Evolutionary conservation across 306 rosid genomes (phyloP).

Genomic region (Boehmeria nivea): DNA sequence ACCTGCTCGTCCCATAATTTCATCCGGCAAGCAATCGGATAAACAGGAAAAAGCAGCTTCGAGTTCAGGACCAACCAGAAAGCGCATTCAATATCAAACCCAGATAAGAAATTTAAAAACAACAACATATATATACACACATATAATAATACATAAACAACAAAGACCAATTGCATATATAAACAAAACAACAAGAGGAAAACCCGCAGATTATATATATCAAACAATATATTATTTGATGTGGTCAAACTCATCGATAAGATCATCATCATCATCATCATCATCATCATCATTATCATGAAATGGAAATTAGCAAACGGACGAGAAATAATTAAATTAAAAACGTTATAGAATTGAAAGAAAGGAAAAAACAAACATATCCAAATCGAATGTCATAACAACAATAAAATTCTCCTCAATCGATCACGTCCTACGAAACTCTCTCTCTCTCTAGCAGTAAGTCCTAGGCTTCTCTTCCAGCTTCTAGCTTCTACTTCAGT

Average conservation of each 20-base stretch:
- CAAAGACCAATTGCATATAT: neutral
- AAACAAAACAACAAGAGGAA: conserved; percentile 12
- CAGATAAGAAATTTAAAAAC: conserved; percentile 40
- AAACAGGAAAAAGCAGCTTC: conserved; percentile 67
- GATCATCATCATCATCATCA: neutral
- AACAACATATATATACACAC: conserved; percentile 14
- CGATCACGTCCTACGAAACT: conserved; percentile 13
- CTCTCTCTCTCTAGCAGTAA: neutral
- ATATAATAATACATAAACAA: conserved; percentile 12
- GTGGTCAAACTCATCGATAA: neutral
- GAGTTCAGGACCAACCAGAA: conserved; percentile 69
- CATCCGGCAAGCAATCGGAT: conserved; percentile 72
- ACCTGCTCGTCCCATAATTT: conserved; percentile 39
- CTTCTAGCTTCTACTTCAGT: conserved; percentile 21
- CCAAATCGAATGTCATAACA: neutral
- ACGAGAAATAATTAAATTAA: neutral
- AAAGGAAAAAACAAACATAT: neutral
- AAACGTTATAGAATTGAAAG: conserved; percentile 29
- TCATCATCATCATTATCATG: neutral
- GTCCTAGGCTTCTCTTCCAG: conserved; percentile 20
- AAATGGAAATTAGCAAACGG: conserved; percentile 17
- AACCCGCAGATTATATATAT: neutral
- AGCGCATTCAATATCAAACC: conserved; percentile 39
- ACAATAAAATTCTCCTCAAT: conserved; percentile 20
- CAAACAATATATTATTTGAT: neutral